Conservation (phyloP, 441 rosid species). For the Dalechampia spathulata region DNA sequence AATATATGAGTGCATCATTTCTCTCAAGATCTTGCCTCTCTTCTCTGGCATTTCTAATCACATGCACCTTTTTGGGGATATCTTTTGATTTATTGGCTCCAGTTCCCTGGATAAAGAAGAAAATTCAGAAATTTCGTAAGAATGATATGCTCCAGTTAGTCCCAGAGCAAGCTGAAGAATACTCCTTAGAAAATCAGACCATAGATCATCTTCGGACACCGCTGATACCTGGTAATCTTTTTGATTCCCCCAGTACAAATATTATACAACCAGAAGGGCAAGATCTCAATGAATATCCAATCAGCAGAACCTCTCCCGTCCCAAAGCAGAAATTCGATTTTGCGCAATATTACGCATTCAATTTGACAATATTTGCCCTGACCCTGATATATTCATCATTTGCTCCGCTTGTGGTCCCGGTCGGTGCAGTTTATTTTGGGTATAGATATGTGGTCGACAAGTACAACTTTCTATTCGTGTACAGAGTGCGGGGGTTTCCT, state of each 20-base stretch:
- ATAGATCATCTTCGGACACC: slow-evolving; percentile 58
- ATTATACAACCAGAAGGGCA: slow-evolving; percentile 46
- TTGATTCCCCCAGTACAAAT: slow-evolving; percentile 50
- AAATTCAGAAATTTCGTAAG: slow-evolving; percentile 72
- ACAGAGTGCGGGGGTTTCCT: slow-evolving; percentile 90
- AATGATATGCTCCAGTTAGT: slow-evolving; percentile 96
- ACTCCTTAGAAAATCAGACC: slow-evolving; percentile 60
- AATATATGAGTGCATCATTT: slow-evolving; percentile 91
- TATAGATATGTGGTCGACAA: slow-evolving; percentile 92
- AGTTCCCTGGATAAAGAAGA: slow-evolving; percentile 93
- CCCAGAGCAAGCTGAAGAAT: slow-evolving; percentile 80
- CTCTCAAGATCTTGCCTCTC: slow-evolving; percentile 88
- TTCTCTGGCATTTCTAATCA: slow-evolving; percentile 82
- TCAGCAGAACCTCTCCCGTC: slow-evolving; percentile 75
- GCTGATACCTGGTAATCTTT: slow-evolving; percentile 50
- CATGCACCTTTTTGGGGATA: slow-evolving; percentile 85
- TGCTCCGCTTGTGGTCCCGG: slow-evolving; percentile 89
- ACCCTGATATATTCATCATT: slow-evolving; percentile 91
- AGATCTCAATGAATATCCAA: slow-evolving; percentile 73
- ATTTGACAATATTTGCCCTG: slow-evolving; percentile 85
- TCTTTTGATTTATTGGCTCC: slow-evolving; percentile 88
- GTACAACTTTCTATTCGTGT: slow-evolving; percentile 86
- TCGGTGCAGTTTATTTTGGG: slow-evolving; percentile 87
- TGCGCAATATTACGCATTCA: slow-evolving; percentile 93
- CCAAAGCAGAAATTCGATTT: slow-evolving; percentile 95